Evolutionary conservation across 2,329 filamentous ascomycete species (phyloP), one percentile per base, ranked within the genome.

Genomic region (Ascochyta rabiei): DNA sequence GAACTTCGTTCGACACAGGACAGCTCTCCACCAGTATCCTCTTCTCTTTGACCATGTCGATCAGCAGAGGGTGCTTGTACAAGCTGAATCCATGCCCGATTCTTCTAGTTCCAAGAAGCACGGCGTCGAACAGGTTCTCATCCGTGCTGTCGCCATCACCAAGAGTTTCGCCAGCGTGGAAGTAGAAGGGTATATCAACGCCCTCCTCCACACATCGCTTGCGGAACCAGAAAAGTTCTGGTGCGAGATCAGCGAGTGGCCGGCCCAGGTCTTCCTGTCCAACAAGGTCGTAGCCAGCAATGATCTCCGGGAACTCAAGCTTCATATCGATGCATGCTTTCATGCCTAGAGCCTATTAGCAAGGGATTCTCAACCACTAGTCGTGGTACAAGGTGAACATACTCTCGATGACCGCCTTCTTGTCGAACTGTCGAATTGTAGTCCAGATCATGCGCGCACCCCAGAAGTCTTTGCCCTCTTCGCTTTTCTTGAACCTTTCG

Each of bases 151-250:
- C 87, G 24, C 91, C 92, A 56, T 90, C 86, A 15, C 91, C 91
- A 0, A 96, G 84, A 30, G 87, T 91, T 76, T 97, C 93, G 61
- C 93, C 93, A 0, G 93, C 93, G 73, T 97, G 93, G 79, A 98
- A 96, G 80, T 96, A 96, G 79, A 97, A 96, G 0, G 93, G 93
- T 9, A 99, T 86, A 44, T 91, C 86, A 33, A 97, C 84, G 2
- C 84, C 86, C 67, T 91, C 88, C 69, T 90, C 82, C 0, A 85
- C 84, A 72, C 92, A 97, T 65, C 89, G 85, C 74, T 93, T 93
- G 61, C 88, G 87, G 82, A 98, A 97, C 91, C 91, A 97, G 75
- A 97, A 93, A 0, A 98, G 79, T 68, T 96, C 86, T 0, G 93
- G 92, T 0, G 93, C 82, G 3, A 96, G 78, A 62, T 95, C 89